phyloP scores from a whole-genome alignment of 2,329 filamentous ascomycete genomes.

The Nakataea oryzae region DNA sequence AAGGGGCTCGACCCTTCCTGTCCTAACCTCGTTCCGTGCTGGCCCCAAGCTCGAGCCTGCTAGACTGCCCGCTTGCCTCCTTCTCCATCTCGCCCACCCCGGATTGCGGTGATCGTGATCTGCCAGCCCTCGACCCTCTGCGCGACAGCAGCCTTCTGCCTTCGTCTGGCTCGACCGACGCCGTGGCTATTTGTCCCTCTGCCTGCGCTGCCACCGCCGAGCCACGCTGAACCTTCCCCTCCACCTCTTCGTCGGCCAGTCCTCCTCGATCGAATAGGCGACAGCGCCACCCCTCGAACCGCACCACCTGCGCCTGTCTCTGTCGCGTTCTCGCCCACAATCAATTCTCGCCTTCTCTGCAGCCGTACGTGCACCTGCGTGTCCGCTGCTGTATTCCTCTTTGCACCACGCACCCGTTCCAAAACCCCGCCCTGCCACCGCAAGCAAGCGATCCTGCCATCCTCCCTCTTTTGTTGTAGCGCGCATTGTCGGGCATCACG shows the following conservation, averaged over 20 bases:
- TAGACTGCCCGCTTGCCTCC: background rate
- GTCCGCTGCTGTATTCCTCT: background rate
- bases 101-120: background rate
- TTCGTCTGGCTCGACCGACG: background rate
- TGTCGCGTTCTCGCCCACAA: background rate
- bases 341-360: background rate
- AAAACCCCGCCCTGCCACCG: background rate
- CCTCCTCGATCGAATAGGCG: background rate
- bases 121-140: background rate
- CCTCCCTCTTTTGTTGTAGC: background rate
- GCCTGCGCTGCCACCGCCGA: background rate
- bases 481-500: background rate
- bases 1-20: slow-evolving; percentile 5
- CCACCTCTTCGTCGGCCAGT: background rate
- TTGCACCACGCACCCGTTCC: background rate
- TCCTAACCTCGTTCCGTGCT: background rate
- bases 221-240: background rate
- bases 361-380: background rate
- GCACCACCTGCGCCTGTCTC: background rate
- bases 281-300: background rate
- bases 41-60: background rate
- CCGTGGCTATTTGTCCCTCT: background rate
- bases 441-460: background rate
- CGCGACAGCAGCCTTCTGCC: background rate
- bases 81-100: background rate